These are phyloP conservation scores for Aspergillus intermedius DNA, from an alignment of 2,329 filamentous ascomycete genomes.

Conservation along the genomic window DNA sequence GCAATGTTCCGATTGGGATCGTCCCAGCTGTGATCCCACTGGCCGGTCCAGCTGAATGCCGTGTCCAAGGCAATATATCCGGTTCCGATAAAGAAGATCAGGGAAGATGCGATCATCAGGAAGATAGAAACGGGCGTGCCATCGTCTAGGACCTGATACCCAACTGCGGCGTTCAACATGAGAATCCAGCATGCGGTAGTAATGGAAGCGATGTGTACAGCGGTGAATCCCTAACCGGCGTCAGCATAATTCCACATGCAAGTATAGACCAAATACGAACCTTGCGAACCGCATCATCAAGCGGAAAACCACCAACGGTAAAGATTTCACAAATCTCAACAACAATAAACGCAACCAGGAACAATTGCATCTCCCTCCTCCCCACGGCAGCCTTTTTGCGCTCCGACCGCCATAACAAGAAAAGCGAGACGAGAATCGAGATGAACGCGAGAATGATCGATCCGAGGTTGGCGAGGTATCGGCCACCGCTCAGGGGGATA, in stretches of 20 bases:
- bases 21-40: slow-evolving; percentile 59
- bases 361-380: slow-evolving; percentile 94
- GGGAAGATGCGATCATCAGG: slow-evolving; percentile 64
- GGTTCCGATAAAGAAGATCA: slow-evolving; percentile 73
- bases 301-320: slow-evolving; percentile 81
- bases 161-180: slow-evolving; percentile 84
- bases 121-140: slow-evolving; percentile 78
- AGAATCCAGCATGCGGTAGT: slow-evolving; percentile 84
- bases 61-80: slow-evolving; percentile 96
- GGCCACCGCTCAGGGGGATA: slow-evolving; percentile 61
- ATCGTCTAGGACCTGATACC: slow-evolving; percentile 89
- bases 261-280: slow-evolving; percentile 44
- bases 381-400: slow-evolving; percentile 90
- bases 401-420: slow-evolving; percentile 74
- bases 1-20: slow-evolving; percentile 64
- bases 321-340: slow-evolving; percentile 95
- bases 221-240: slow-evolving; percentile 65
- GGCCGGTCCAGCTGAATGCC: slow-evolving; percentile 74
- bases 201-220: slow-evolving; percentile 84
- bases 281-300: slow-evolving; percentile 60
- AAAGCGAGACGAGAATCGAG: slow-evolving; percentile 61
- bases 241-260: slow-evolving; percentile 6
- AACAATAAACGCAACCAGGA: slow-evolving; percentile 77
- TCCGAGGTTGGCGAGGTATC: slow-evolving; percentile 77
- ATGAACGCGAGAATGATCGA: slow-evolving; percentile 77